Evolutionary conservation across 805 yeast genomes (phyloP).

Genomic region (Hanseniaspora vineae): DNA sequence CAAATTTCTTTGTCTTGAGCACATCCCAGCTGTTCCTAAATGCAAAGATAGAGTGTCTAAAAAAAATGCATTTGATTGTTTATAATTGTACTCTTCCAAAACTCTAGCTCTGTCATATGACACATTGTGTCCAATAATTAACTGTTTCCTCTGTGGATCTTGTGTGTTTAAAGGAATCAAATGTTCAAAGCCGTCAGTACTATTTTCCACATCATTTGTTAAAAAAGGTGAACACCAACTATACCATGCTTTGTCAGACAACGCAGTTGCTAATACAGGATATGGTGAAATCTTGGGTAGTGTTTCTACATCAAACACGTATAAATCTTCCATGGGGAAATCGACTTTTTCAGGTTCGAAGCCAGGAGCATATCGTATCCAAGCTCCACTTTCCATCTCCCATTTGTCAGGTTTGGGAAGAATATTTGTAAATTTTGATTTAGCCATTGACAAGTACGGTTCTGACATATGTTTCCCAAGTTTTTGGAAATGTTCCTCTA

Average conservation of each 20-base stretch:
- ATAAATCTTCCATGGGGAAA: conserved; percentile 55
- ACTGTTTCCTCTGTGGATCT: conserved; percentile 27
- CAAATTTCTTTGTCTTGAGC: conserved; percentile 72
- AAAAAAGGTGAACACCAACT: conserved; percentile 88
- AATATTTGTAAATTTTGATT: conserved; percentile 29
- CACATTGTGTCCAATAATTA: conserved; percentile 82
- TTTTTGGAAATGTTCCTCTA: conserved; percentile 78
- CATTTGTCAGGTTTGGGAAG: conserved; percentile 38
- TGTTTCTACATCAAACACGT: conserved; percentile 86
- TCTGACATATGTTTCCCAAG: conserved; percentile 47
- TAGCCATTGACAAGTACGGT: conserved; percentile 43
- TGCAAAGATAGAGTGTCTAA: conserved; percentile 91
- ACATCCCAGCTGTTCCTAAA: conserved; percentile 81
- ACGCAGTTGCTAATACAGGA: conserved; percentile 74
- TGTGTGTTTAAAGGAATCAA: conserved; percentile 62
- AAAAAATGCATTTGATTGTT: conserved; percentile 58
- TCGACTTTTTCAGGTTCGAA: conserved; percentile 41
- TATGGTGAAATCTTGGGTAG: conserved; percentile 61
- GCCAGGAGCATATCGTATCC: conserved; percentile 61
- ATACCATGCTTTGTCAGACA: conserved; percentile 72
- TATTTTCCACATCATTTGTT: conserved; percentile 30
- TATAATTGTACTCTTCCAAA: conserved; percentile 64
- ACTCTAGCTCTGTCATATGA: conserved; percentile 85
- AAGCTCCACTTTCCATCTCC: conserved; percentile 49
- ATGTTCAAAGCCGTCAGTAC: conserved; percentile 32